Evolutionary conservation across 2,329 filamentous ascomycete genomes (phyloP), one percentile per base, ranked within the genome.

Genomic region (Dendrostoma leiphaemia): DNA sequence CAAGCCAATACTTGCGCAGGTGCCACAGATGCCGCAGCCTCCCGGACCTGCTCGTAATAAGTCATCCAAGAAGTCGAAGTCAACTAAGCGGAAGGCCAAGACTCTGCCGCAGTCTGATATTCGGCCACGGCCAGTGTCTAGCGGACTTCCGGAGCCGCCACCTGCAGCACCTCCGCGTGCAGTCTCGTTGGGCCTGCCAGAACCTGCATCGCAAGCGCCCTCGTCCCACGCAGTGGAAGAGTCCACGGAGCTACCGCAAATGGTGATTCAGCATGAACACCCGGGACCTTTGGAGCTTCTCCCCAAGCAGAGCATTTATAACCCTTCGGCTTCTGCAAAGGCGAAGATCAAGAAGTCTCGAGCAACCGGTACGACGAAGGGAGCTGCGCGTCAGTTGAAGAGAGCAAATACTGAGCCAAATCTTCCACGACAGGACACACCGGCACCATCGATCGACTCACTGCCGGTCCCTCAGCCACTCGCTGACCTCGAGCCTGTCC

Each of bases 281-380:
- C 74, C 74, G 9, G 74, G 74, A 2, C 73, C 74, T 7, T 71
- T 71, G 3, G 73, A 76, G 50, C 61, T 76, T 19, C 58, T 77
- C 6, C 74, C 74, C 3, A 67, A 67, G 21, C 74, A 69, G 7
- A 74, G 71, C 38, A 65, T 76, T 7, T 77, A 75, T 59, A 74
- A 72, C 44, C 71, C 72, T 10, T 40, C 55, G 31, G 45, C 40
- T 26, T 48, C 46, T 28, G 47, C 53, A 17, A 56, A 57, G 31
- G 48, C 49, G 19, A 38, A 19, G 26, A 45, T n/a, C 23, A 58
- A 48, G 40, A 56, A 53, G 10, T 28, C 49, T 49, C 53, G 43
- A 56, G 50, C 48, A 35, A 53, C 53, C 47, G 53, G 53, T 53
- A 58, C 49, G 44, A 46, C 44, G 41, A 52, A 50, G 46, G 49